These are phyloP conservation scores for Pistacia vera DNA, from an alignment of 345 rosid genomes.

Conservation along the genomic window DNA sequence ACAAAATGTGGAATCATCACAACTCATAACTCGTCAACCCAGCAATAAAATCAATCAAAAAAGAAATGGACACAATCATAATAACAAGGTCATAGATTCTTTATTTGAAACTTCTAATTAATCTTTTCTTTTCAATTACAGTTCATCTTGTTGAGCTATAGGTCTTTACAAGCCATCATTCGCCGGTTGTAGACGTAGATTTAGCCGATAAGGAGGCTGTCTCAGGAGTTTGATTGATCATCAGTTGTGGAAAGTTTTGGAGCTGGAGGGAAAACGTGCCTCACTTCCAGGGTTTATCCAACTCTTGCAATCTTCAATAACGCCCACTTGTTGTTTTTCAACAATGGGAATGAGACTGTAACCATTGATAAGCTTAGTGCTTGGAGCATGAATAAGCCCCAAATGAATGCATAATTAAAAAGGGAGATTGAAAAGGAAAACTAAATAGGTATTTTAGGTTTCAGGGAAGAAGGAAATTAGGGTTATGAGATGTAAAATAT, in stretches of 20 bases:
- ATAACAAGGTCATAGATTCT: too few relatives aligned
- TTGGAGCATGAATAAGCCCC: constrained; percentile 78
- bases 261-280: constrained; percentile 64
- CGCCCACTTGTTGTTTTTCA: constrained; percentile 72
- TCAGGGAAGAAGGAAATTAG: too few relatives aligned
- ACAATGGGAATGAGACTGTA: constrained; percentile 61
- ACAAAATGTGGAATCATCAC: too few relatives aligned
- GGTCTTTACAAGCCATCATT: constrained; percentile 66
- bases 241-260: constrained; percentile 83
- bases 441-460: background rate
- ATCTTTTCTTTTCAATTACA: constrained; percentile 17
- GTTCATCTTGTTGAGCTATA: constrained; percentile 47
- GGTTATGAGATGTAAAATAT: background rate
- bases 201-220: constrained; percentile 48
- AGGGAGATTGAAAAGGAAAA: background rate
- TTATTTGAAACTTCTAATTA: background rate
- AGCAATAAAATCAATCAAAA: too few relatives aligned
- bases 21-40: too few relatives aligned
- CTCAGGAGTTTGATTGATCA: constrained; percentile 80
- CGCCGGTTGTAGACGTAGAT: constrained; percentile 79
- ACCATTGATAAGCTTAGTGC: constrained; percentile 60
- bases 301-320: constrained; percentile 40
- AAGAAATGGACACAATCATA: too few relatives aligned
- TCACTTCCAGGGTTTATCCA: constrained; percentile 83
- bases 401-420: constrained; percentile 33